Base-by-base conservation (phyloP, 2,329 filamentous ascomycete species). In the Paracoccidioides lutzii region DNA sequence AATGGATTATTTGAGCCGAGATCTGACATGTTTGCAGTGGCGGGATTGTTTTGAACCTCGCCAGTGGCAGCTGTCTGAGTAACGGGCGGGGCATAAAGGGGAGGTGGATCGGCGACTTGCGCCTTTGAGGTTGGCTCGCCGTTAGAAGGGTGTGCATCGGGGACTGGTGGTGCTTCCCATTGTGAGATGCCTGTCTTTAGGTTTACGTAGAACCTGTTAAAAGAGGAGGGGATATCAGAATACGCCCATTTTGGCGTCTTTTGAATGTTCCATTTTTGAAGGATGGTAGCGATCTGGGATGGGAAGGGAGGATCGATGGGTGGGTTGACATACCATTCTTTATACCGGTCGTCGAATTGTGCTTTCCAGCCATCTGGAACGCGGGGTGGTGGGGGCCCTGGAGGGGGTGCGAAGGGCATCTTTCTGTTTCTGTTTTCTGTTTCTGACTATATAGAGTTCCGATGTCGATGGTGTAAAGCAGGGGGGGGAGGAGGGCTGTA, bases 171-270 rank as follows among this genome's bases (percentile, higher is more conserved):
- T 55, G 71, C 85, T 4, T 95, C 87, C 90, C 90, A 96, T 78
- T 91, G 87, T 4, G 90, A 95, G 67, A 86, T 79, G 66, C 93
- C 93, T 61, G 90, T 95, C 71, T 84, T 81, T 59, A 87, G 81
- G 74, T 96, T 93, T 58, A 95, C 87, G 74, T 87, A 96, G 80
- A 93, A 95, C 85, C 85, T 89, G 54, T 67, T 3, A 28, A n/a
- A n/a, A 15, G 12, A 42, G 40, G 40, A 15, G 22, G 22, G 22
- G 22, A 22, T 22, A 22, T 22, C 2, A 22, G 22, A 22, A 22
- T 22, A 22, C 1, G 22, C 22, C 22, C 22, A 22, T 22, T 1
- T 22, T 22, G 22, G 22, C 22, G 22, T 22, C 10, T 37, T 37
- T 10, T 37, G 35, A 37, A 7, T 6, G 35, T 37, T 37, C 35